Base-by-base conservation (phyloP, 2,329 filamentous ascomycete species). In the Zelopaecilomyces penicillatus region DNA sequence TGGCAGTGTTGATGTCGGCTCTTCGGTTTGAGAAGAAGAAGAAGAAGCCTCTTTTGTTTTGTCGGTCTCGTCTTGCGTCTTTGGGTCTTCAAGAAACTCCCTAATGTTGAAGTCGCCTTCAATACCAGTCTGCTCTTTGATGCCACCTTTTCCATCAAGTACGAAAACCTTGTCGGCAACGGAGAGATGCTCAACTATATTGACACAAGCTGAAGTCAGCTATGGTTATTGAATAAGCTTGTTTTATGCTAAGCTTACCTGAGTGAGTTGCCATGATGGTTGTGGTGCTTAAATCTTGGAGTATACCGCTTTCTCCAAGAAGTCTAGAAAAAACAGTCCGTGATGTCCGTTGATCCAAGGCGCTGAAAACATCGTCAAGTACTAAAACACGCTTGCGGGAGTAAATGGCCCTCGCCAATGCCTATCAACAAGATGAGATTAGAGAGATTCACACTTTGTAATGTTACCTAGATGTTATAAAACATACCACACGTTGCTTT, bases 331-430 rank as follows among this genome's bases (percentile, higher is more conserved):
- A 46, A 5, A 43, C 27, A 9, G 6, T 11, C 12, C 30, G 11
- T 10, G 28, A 12, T 12, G 40, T 46, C 26, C 9, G 9, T 7
- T 32, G 28, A 34, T 46, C 44, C 10, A 46, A 28, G 5, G 40
- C 44, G 31, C 40, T 43, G 19, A 46, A 46, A 2, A 45, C 42
- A 12, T 50, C 46, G 33, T 50, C 47, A 10, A 50, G 39, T 5
- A 50, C 34, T 8, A 69, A 39, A 7, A 70, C 51, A 5, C 62
- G 47, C 9, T 53, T 55, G 12, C 58, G 49, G 10, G 61, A 57
- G 52, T 68, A 73, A 0, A 72, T 48, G 2, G 69, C 68, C 8
- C 69, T 57, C 4, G 69, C 69, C 5, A 72, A 53, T 28, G 64
- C 61, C 52, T 49, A 19, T 5, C n/a, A 37, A n/a, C n/a, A 26